Conservation (phyloP, 2,329 filamentous ascomycete species). For the Canariomyces notabilis region DNA sequence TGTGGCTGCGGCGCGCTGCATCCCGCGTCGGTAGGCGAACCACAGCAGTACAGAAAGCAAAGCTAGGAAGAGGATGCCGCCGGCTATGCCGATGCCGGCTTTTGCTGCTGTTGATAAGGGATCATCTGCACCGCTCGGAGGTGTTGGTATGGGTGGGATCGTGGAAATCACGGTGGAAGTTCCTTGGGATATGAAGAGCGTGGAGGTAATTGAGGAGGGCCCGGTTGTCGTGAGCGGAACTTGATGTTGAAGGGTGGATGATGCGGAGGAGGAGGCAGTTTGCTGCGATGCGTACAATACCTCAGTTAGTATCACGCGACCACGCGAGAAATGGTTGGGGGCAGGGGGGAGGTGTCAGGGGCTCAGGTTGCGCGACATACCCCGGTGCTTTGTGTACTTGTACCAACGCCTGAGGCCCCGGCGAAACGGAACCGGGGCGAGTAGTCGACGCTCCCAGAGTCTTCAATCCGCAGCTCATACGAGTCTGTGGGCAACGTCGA, state of each 20-base stretch:
- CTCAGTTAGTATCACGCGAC: no score
- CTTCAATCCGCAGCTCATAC: conserved; percentile 6
- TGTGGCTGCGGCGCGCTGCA: neutral
- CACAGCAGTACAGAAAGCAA: neutral
- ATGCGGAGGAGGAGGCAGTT: no score
- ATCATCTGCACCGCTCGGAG: no score
- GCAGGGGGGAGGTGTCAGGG: no score
- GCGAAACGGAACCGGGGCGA: conserved; percentile 10
- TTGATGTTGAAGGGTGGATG: no score
- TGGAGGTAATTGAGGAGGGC: neutral
- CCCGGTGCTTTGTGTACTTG: no score
- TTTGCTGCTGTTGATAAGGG: neutral
- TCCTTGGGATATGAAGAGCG: neutral
- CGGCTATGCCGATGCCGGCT: conserved; percentile 1
- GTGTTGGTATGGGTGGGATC: neutral
- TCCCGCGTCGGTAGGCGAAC: neutral
- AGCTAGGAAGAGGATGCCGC: conserved; percentile 1
- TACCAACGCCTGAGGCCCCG: neutral
- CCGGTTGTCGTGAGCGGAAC: no score
- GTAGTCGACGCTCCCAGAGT: conserved; percentile 11
- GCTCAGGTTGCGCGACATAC: no score
- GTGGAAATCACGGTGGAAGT: no score
- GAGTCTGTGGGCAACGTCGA: neutral
- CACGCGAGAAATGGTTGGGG: no score
- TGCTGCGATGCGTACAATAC: no score